phyloP scores from a whole-genome alignment of 768 basidiomycete species.

The Daedaleopsis nitida region DNA sequence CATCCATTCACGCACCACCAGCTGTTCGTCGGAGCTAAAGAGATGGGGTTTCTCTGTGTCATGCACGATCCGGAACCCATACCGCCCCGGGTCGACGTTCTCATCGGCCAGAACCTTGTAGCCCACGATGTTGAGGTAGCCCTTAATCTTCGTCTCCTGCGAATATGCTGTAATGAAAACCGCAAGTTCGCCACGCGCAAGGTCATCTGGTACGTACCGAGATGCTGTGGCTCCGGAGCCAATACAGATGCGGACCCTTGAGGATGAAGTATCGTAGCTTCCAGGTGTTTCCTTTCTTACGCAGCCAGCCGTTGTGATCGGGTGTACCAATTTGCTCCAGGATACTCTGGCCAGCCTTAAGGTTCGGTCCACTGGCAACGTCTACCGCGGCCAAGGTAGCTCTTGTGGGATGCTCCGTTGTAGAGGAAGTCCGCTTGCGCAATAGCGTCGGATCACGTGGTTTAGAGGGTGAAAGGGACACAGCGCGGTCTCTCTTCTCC shows the following conservation, averaged over 20 bases:
- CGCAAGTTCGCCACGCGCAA: background rate
- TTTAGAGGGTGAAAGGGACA: constrained; percentile 24
- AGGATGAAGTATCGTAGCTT: constrained; percentile 90
- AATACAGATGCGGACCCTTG: constrained; percentile 91
- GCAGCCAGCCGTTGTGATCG: constrained; percentile 92
- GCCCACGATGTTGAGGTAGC: constrained; percentile 89
- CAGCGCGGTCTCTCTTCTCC: constrained; percentile 24
- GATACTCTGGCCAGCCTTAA: constrained; percentile 64
- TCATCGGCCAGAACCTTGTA: constrained; percentile 95
- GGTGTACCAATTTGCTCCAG: constrained; percentile 89
- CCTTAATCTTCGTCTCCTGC: constrained; percentile 93
- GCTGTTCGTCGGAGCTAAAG: constrained; percentile 91
- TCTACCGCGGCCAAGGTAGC: constrained; percentile 1
- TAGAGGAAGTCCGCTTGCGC: constrained; percentile 55
- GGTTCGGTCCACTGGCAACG: constrained; percentile 11
- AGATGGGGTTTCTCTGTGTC: constrained; percentile 84
- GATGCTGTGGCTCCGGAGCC: constrained; percentile 73
- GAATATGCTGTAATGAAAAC: background rate
- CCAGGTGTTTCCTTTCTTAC: constrained; percentile 94
- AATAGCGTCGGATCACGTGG: constrained; percentile 43
- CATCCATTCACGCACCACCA: constrained; percentile 95
- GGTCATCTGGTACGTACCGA: constrained; percentile 37
- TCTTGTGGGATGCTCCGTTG: constrained; percentile 16
- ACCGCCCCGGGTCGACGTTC: constrained; percentile 87
- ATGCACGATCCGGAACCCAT: constrained; percentile 94